Base-by-base conservation (phyloP, 164 flowering plant genomes). In the Liriodendron chinense region DNA sequence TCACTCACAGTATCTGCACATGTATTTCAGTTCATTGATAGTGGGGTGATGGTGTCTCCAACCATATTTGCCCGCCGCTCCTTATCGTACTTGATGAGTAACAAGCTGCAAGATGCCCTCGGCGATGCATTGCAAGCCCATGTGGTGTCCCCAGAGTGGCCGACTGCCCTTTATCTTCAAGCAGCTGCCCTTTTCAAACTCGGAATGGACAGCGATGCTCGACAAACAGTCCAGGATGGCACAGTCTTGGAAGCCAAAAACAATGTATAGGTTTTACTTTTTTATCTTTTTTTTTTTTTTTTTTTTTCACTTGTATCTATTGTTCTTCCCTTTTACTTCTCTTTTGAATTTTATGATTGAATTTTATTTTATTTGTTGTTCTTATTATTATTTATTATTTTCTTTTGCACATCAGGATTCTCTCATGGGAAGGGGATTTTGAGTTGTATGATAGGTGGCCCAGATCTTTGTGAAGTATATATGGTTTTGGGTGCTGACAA, bases 61-160 rank as follows among this genome's bases (percentile, higher is more conserved):
- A 93, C 98, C 0, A 90, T 89, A 20, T 84, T 75, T 75, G 96
- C 93, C 2, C 85, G 98, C 68, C 89, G 96, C n/a, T 89, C 94
- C 82, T 80, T 93, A 43, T 86, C 88, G 2, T 89, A 89, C 75
- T 78, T 93, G 87, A 90, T 91, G 92, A 85, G 61, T 68, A 91
- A 88, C 66, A 87, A 83, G 93, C 77, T 87, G 22, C 92, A 88
- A 80, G 90, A 91, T 75, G 98, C 93, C 63, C 87, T 93, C 8
- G 89, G 85, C 0, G 98, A 93, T 76, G 93, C 98, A 0, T 85
- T 90, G 93, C 93, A 91, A 81, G 91, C 96, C 1, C 91, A 85
- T 69, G 89, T 75, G 16, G 81, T 90, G 7, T 87, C 91, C 22
- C 96, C 94, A 0, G 90, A 86, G 48, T 93, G 98, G 96, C 84